phyloP scores from a whole-genome alignment of 2,329 filamentous ascomycete genomes.

The Orbilia oligospora region DNA sequence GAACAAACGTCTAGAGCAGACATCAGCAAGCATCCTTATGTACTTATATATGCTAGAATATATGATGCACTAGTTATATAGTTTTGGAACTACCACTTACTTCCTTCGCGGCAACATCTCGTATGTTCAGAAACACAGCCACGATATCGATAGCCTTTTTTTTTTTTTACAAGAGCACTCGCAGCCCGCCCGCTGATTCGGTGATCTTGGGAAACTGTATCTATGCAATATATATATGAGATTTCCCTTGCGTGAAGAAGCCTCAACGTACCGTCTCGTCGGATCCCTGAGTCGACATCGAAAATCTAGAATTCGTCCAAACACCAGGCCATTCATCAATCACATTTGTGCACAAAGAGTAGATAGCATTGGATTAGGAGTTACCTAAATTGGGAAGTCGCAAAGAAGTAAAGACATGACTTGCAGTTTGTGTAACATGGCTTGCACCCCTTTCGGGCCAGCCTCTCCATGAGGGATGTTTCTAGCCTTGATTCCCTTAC shows the following conservation, averaged over 20 bases:
- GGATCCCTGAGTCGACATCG: neutral
- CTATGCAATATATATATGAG: too few relatives aligned
- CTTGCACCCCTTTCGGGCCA: neutral
- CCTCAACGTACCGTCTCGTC: neutral
- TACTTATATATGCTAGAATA: too few relatives aligned
- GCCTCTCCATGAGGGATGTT: neutral
- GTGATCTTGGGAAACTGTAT: neutral
- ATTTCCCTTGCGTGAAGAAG: neutral
- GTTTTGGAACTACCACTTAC: neutral
- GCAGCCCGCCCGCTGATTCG: neutral
- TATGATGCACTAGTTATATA: too few relatives aligned
- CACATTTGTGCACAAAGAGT: neutral
- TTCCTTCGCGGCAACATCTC: too few relatives aligned
- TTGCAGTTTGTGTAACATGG: slow-evolving; percentile 10
- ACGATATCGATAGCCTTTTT: too few relatives aligned
- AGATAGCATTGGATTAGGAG: neutral
- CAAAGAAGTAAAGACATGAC: neutral
- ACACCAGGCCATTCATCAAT: neutral
- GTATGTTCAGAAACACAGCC: too few relatives aligned
- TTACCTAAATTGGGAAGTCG: neutral
- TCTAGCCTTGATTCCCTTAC: slow-evolving; percentile 1
- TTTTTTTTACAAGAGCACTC: neutral
- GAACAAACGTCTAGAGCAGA: too few relatives aligned
- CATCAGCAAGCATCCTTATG: too few relatives aligned
- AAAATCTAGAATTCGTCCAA: neutral